Conservation (phyloP, 2,329 filamentous ascomycete genomes). For the Diaporthe sp. region DNA sequence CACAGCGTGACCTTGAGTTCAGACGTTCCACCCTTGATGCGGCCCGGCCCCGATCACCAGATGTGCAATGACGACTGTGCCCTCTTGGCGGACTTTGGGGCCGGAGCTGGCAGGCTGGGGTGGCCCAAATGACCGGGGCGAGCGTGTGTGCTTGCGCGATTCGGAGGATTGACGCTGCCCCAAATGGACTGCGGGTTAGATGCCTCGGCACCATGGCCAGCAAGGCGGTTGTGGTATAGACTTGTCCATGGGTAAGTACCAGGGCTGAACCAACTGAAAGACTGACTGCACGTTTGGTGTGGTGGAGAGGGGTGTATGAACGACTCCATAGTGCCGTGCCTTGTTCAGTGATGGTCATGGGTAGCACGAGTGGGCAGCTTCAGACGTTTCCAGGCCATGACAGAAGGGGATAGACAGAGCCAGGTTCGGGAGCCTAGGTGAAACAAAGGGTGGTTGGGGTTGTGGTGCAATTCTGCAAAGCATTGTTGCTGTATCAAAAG, state of each 20-base stretch:
- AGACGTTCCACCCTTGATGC: constrained; percentile 11
- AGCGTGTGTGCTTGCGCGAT: neutral
- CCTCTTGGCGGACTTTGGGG: neutral
- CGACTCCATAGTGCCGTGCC: neutral
- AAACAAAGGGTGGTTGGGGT: neutral
- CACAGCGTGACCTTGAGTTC: constrained; percentile 11
- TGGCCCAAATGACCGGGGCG: neutral
- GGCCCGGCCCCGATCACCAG: constrained; percentile 14
- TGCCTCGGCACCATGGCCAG: too few relatives aligned
- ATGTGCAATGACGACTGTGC: constrained; percentile 21
- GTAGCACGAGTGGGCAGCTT: neutral
- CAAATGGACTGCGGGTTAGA: too few relatives aligned
- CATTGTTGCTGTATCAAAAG: too few relatives aligned
- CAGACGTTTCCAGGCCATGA: neutral
- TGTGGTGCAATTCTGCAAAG: neutral
- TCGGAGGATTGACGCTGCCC: neutral
- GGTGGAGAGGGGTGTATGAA: too few relatives aligned
- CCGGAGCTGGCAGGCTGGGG: neutral
- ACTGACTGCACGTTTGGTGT: neutral
- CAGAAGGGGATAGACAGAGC: neutral
- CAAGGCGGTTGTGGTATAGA: neutral
- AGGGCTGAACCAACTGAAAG: neutral
- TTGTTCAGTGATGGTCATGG: neutral
- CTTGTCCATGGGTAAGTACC: neutral
- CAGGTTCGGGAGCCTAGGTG: too few relatives aligned